Evolutionary conservation across 2,329 filamentous ascomycete genomes (phyloP).

Genomic region (Penicillium hesseltinei): DNA sequence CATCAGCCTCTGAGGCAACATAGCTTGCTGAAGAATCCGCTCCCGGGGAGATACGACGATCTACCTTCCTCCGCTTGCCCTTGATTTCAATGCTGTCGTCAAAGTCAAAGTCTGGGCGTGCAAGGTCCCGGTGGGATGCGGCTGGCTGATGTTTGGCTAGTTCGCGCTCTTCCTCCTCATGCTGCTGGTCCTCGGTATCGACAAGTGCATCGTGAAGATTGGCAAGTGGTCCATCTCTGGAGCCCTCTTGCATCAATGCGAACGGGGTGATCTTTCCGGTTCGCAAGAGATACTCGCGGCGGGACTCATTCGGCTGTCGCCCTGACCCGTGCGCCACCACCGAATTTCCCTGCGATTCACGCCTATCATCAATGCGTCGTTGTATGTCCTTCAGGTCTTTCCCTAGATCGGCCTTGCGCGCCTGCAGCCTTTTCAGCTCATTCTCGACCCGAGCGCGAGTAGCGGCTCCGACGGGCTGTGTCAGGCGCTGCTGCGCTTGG

Average conservation of each 20-base stretch:
- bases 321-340: constrained; percentile 46
- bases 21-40: constrained; percentile 36
- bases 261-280: constrained; percentile 98
- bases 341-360: constrained; percentile 53
- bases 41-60: constrained; percentile 10
- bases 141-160: constrained; percentile 40
- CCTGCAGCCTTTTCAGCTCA: constrained; percentile 65
- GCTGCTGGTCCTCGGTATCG: constrained; percentile 72
- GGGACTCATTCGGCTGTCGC: constrained; percentile 73
- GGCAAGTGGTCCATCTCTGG: constrained; percentile 59
- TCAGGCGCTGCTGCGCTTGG: constrained; percentile 57
- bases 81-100: constrained; percentile 31
- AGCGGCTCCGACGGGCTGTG: constrained; percentile 54
- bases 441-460: constrained; percentile 46
- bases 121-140: constrained; percentile 69
- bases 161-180: constrained; percentile 51
- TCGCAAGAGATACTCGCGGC: constrained; percentile 85
- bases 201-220: constrained; percentile 74
- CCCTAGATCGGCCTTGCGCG: constrained; percentile 63
- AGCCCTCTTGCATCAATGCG: constrained; percentile 68
- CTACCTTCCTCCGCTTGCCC: constrained; percentile 39
- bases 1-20: constrained; percentile 32
- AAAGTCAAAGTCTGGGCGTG: constrained; percentile 69
- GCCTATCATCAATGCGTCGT: constrained; percentile 73
- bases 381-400: constrained; percentile 78